Base-by-base conservation (phyloP, 352 stramenopile genomes). In the Pythium sp. region DNA sequence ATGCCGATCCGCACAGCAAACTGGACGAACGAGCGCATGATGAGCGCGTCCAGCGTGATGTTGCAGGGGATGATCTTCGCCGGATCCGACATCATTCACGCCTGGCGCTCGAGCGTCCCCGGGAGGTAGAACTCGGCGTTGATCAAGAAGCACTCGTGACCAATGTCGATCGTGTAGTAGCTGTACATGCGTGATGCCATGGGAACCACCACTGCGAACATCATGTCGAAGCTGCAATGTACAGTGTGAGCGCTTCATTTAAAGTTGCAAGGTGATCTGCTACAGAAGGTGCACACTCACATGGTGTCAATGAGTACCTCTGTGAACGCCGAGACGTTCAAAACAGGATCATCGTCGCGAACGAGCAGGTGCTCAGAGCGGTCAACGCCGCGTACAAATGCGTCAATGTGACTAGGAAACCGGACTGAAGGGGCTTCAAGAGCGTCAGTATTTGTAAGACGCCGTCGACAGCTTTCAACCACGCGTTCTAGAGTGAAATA, bases 91-190 rank as follows among this genome's bases (percentile, higher is more conserved):
- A 76, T 76, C 18, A 80, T 34, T 0, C 75, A 60, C 2, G 71
- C 70, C 15, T 73, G 72, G 12, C 69, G 69, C 56, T 84, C 77
- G 12, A 84, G 77, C 53, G 56, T 73, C 22, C 72, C 77, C 5
- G 51, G 53, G 0, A 65, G 61, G 0, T 74, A 55, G 2, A 69
- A 58, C 36, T 67, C 22, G 0, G 70, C 22, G 57, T 77, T 72
- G 6, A 72, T 65, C 2, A 32, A 26, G n/a, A 77, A 73, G 15
- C 68, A 59, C 2, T 71, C 54, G 1, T 69, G 74, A 36, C 80
- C 68, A 32, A 81, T 75, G 5, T 75, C 53, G 49, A 84, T 79
- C 30, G 70, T 72, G 24, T 64, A 5, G 43, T 74, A 77, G 62
- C 74, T 74, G 41, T 77, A 82, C 1, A 71, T 30, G 2, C 80